Evolutionary conservation across 192 early-diverging fungal species (phyloP), one percentile per base, ranked within the genome.

Genomic region (Gonapodya sp.): DNA sequence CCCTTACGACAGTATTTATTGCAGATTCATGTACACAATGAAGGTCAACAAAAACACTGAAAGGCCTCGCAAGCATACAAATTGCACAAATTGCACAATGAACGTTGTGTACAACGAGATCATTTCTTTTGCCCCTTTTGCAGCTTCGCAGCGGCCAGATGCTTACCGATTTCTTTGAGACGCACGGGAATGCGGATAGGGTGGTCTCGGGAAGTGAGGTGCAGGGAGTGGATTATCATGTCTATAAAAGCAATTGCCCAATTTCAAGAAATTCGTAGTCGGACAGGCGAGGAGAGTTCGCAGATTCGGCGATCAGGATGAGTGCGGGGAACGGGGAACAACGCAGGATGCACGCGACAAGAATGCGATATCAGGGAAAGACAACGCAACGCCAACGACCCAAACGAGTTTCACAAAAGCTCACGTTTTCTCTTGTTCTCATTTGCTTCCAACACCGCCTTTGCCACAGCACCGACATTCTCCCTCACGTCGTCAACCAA

Each of bases 391-490:
- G 46, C 46, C 8, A 64, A 64, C 46, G 24, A 64, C 24, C 8
- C 8, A 16, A 16, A 8, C 46, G 46, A 64, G 24, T 16, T 8
- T 8, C 8, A 24, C 8, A 64, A 64, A 64, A 16, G 34, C 75
- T 2, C 31, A 77, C 75, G 75, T 33, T 77, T 77, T 33, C 31
- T 18, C 75, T 77, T 77, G 75, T 77, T 77, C 30, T 18, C 34
- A 34, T 77, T 77, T 8, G 75, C 75, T 34, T 77, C 75, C 30
- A 77, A 2, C 8, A 77, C 31, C 18, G 75, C 75, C 75, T 77
- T 77, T 8, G 34, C 8, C 30, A 77, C 18, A 33, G 75, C 75
- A 33, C 30, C 18, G 75, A 77, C 31, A 34, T 77, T 77, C 46
- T 64, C 46, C 46, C 46, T 64, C 46, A 64, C 46, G 8, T 64